phyloP scores from a whole-genome alignment of 768 basidiomycete species.

The Sutorius australiensis region DNA sequence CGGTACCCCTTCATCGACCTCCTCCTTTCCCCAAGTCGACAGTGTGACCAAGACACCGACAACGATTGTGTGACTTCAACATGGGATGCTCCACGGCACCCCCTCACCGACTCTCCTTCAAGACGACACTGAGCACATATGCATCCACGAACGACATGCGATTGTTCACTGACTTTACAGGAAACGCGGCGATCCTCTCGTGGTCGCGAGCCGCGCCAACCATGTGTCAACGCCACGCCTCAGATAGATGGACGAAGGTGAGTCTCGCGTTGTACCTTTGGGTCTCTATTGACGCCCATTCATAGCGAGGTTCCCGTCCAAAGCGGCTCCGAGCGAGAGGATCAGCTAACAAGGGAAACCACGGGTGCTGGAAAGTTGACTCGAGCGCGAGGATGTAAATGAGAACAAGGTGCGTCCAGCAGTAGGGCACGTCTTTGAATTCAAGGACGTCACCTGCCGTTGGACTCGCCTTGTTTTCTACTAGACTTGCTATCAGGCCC shows the following conservation, averaged over 20 bases:
- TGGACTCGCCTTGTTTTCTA: constrained; percentile 18
- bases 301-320: constrained; percentile 7
- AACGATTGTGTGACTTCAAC: no score
- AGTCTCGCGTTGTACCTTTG: not conserved
- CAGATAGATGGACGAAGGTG: constrained; percentile 7
- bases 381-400: not conserved
- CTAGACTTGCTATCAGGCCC: not conserved
- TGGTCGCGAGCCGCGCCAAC: constrained; percentile 2
- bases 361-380: not conserved
- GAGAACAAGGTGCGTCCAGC: constrained; percentile 24
- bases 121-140: constrained; percentile 1
- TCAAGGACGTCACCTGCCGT: constrained; percentile 9
- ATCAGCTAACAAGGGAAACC: not conserved
- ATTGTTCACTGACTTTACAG: not conserved
- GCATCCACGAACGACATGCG: not conserved
- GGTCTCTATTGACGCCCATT: not conserved
- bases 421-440: constrained; percentile 10
- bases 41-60: no score
- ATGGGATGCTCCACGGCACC: no score
- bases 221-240: not conserved
- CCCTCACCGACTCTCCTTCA: not conserved
- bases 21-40: no score
- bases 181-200: constrained; percentile 2
- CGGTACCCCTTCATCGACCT: no score
- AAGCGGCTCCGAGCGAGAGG: constrained; percentile 8